Base-by-base conservation (phyloP, 768 basidiomycete species). In the Termitomyces sp. region DNA sequence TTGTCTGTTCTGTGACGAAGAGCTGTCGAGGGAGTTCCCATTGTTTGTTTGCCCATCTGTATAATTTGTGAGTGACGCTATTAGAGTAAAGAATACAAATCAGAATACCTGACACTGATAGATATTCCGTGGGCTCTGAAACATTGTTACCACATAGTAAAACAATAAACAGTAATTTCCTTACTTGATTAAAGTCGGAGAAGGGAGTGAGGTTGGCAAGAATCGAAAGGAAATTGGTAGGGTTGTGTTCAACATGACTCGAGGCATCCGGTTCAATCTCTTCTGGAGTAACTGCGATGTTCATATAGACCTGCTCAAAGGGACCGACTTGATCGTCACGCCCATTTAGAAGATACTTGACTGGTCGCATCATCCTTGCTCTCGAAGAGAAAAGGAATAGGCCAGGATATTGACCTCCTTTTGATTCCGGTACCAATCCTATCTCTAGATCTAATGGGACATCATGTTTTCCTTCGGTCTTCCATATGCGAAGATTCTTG, bases 271-370 rank as follows among this genome's bases (percentile, higher is more conserved):
- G 70, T 55, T 86, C 83, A 56, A 98, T 87, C 72, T 97, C 97
- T 63, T 88, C 87, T 4, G 87, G 87, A 54, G 84, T 91, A 65
- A 92, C 88, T 3, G 97, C 96, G 68, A 99, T 92, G 68, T 99
- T 92, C 93, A 98, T 94, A 69, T 98, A 99, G 5, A 98, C 97
- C 74, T 99, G 97, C 72, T 99, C 97, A 65, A 99, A 99, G 8
- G 96, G 82, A 3, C 97, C 97, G 55, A 98, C 80, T 69, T 91
- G 90, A 69, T 99, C 97, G 60, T 90, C 80, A 60, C 80, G 80
- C 22, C 89, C 90, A 69, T 98, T 98, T 56, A 79, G 76, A 42
- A 98, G 75, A 71, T 89, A 96, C 68, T 89, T 94, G 56, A 98
- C 96, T 7, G 97, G 95, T 47, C 97, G 81, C 97, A 99, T 99